Conservation (phyloP, 495 filamentous ascomycete species). For the Apodospora peruviana region DNA sequence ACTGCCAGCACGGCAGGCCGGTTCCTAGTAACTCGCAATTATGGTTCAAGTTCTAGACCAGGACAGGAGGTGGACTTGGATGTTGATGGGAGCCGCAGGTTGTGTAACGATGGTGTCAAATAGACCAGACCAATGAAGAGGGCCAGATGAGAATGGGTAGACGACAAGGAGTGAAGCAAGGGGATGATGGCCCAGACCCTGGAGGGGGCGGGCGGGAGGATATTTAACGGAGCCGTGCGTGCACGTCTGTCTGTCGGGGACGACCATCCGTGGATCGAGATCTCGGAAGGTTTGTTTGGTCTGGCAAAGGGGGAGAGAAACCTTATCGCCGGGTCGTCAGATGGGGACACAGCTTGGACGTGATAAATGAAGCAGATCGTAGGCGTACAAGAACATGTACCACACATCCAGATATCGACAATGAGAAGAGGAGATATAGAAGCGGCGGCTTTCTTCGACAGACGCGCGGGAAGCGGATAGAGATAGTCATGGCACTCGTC, state of each 20-base stretch:
- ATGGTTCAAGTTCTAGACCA: too few relatives aligned
- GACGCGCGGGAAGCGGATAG: too few relatives aligned
- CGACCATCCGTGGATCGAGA: conserved; percentile 3
- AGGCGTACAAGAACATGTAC: not conserved
- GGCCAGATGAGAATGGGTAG: not conserved
- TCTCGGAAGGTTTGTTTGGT: not conserved
- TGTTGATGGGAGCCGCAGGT: too few relatives aligned
- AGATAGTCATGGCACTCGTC: too few relatives aligned
- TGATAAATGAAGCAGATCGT: conserved; percentile 5
- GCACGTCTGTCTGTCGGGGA: not conserved
- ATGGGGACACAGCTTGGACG: conserved; percentile 3
- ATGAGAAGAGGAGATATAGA: too few relatives aligned
- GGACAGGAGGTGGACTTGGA: not conserved
- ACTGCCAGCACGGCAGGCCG: too few relatives aligned
- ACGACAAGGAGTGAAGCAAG: not conserved
- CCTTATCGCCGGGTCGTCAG: not conserved
- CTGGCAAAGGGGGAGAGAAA: not conserved
- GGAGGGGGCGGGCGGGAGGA: not conserved
- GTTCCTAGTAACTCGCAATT: too few relatives aligned
- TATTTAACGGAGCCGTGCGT: not conserved
- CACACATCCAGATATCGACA: not conserved
- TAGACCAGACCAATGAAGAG: not conserved
- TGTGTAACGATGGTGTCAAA: conserved; percentile 10
- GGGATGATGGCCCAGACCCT: not conserved
- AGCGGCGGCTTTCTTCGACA: too few relatives aligned